A percentile compares a stretch with the other conserved stretches of the same genome.
phyloP scores from a whole-genome alignment of 345 rosid species.

The Aquilaria sinensis region DNA sequence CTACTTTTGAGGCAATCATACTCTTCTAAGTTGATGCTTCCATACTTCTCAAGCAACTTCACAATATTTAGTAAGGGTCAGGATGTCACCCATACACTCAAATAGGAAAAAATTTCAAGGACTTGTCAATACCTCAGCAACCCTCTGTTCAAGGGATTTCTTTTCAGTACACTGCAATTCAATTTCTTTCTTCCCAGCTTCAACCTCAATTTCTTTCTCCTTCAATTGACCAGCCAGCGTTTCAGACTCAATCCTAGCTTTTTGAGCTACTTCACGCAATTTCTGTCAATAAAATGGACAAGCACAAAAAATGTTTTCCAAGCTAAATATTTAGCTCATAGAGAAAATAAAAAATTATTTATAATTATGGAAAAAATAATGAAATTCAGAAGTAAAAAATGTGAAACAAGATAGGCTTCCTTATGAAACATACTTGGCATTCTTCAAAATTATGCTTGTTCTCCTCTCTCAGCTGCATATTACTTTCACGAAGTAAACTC shows the following conservation, averaged over 20 bases:
- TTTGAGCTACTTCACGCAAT: conserved; percentile 68
- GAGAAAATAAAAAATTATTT: not conserved
- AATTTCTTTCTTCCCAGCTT: conserved; percentile 57
- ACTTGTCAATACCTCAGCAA: conserved; percentile 52
- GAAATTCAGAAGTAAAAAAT: not conserved
- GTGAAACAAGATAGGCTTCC: conserved; percentile 1
- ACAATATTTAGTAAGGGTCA: conserved; percentile 17
- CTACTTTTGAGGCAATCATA: conserved; percentile 68
- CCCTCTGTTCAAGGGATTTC: conserved; percentile 54
- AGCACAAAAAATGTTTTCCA: not conserved
- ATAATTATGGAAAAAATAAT: not conserved
- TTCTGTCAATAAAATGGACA: conserved; percentile 36
- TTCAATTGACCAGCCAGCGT: conserved; percentile 38
- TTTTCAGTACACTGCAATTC: conserved; percentile 62
- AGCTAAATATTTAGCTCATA: no score
- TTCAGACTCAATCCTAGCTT: conserved; percentile 48
- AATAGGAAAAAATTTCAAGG: conserved; percentile 8
- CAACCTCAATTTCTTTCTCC: conserved; percentile 65
- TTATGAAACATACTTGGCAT: conserved; percentile 55
- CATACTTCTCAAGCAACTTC: conserved; percentile 64
- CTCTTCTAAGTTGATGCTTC: conserved; percentile 67
- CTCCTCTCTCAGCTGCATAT: conserved; percentile 93
- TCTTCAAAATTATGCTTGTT: conserved; percentile 95
- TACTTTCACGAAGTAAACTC: conserved; percentile 92
- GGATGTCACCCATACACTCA: conserved; percentile 11